Conservation (phyloP, 2,329 filamentous ascomycete species). For the Fusarium sarcochroum region DNA sequence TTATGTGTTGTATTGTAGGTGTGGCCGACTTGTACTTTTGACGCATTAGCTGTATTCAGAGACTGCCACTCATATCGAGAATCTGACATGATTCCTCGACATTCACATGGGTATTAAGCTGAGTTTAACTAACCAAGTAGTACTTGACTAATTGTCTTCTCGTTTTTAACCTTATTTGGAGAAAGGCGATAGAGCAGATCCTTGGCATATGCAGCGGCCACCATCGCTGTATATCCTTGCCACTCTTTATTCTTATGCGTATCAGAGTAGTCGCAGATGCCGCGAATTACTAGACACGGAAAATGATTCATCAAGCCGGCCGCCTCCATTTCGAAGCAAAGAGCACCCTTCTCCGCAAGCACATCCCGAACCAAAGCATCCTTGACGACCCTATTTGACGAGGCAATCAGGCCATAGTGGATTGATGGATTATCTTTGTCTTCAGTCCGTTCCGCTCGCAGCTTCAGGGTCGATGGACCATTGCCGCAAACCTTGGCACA, state of each 20-base stretch:
- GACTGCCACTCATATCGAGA: too few species aligned
- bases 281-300: not conserved
- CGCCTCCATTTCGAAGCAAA: not conserved
- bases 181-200: too few species aligned
- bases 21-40: not conserved
- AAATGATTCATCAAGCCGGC: not conserved
- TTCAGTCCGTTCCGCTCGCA: conserved; percentile 11
- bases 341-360: not conserved
- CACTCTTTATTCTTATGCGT: conserved; percentile 33
- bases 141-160: too few species aligned
- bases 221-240: conserved; percentile 54
- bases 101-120: too few species aligned
- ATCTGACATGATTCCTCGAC: too few species aligned
- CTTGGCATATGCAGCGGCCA: conserved; percentile 49
- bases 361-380: conserved; percentile 3
- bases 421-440: conserved; percentile 31
- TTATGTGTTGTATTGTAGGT: not conserved
- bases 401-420: conserved; percentile 42
- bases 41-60: not conserved
- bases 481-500: conserved; percentile 8
- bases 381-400: conserved; percentile 38
- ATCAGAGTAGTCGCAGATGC: not conserved
- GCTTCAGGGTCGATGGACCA: conserved; percentile 1
- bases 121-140: too few species aligned
- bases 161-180: too few species aligned